These are phyloP conservation scores for Boeremia lycopersici DNA, from an alignment of 2,329 filamentous ascomycete genomes.

Conservation along the genomic window DNA sequence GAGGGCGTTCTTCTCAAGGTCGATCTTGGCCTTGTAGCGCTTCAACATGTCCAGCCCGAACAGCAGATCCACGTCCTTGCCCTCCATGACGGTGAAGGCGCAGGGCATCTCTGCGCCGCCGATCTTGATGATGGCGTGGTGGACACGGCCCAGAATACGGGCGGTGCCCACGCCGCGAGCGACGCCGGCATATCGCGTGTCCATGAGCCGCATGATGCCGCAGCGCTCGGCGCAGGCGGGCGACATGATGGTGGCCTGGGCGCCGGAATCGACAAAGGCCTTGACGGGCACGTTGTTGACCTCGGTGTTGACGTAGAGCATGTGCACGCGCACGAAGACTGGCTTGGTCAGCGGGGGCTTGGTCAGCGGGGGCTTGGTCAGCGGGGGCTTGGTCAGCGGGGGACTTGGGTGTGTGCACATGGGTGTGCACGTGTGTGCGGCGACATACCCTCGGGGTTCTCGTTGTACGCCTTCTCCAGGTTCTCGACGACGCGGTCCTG, in stretches of 20 bases:
- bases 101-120: conserved; percentile 85
- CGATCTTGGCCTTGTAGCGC: conserved; percentile 90
- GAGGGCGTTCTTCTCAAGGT: conserved; percentile 81
- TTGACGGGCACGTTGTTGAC: conserved; percentile 93
- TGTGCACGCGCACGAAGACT: conserved; percentile 94
- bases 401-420: too few species aligned
- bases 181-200: conserved; percentile 88
- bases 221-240: conserved; percentile 88
- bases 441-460: conserved; percentile 90
- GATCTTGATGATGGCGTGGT: conserved; percentile 93
- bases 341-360: too few species aligned
- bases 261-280: conserved; percentile 95
- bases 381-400: too few species aligned
- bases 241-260: conserved; percentile 98
- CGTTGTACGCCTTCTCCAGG: conserved; percentile 92
- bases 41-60: conserved; percentile 97
- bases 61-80: conserved; percentile 91
- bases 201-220: conserved; percentile 94
- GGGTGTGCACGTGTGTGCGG: too few species aligned
- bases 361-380: too few species aligned
- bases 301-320: conserved; percentile 95
- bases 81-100: conserved; percentile 99
- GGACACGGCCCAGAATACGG: conserved; percentile 90
- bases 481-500: conserved; percentile 95
- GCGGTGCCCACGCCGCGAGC: conserved; percentile 94